Evolutionary conservation across 2,329 filamentous ascomycete genomes (phyloP), one percentile per base, ranked within the genome.

Genomic region (Microdochium trichocladiopsis): DNA sequence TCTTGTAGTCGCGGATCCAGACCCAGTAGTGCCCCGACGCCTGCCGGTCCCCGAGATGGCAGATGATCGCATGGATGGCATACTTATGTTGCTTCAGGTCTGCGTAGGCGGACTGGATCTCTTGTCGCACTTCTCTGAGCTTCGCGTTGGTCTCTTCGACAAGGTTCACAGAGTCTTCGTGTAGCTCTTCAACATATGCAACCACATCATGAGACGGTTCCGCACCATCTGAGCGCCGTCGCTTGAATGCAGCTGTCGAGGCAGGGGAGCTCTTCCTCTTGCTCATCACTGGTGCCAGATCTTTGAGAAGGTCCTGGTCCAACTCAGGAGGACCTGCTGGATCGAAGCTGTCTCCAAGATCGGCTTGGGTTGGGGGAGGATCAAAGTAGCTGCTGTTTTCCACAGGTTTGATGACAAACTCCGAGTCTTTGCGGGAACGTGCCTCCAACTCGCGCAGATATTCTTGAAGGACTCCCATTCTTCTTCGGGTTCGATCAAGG

Each of bases 21-120:
- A 96, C 90, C 86, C 90, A 96, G 71, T 97, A 99, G 68, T 99
- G 94, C 0, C 94, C 94, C 47, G 86, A 86, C 47, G 77, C 79
- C 41, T 86, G 78, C 18, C 16, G 6, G 59, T 77, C 75, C 28
- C 89, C 89, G 21, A 87, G 85, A 66, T 99, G 94, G 61, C 96
- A 93, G 63, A 99, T 95, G 28, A 96, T 88, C 0, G 93, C 90
- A 60, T 96, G 92, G 4, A 99, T 80, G 14, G 83, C 83, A 66
- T 97, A 99, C 11, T 86, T 81, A 48, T 89, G 74, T 24, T 82
- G 73, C 45, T 78, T 77, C 62, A 86, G 79, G 50, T 81, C 78
- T 3, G 75, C 75, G 62, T 91, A 93, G 50, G 87, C 77, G 3
- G 70, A 58, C 2, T 70, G 64, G 11, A 74, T 64, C 51, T 70